Evolutionary conservation across 495 filamentous ascomycete species (phyloP), one percentile per base, ranked within the genome.

Genomic region (Penicillium roqueforti): DNA sequence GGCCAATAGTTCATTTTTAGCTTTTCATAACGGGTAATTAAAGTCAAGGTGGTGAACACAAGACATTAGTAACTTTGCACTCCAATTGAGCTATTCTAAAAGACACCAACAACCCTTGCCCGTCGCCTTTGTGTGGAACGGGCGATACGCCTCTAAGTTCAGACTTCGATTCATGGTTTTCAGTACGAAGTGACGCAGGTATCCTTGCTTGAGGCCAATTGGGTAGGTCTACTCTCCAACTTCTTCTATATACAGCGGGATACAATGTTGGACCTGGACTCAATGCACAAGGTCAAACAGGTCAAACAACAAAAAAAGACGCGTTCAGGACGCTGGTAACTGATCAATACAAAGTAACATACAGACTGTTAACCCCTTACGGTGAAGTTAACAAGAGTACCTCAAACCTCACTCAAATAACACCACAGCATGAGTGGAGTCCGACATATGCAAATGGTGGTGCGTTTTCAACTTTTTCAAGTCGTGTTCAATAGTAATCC

Each of bases 401-500:
- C 13, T 36, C 32, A 36, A 36, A 4, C 10, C 32, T 36, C 32
- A 36, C 32, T 36, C 32, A 36, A 5, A 8, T 34, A 25, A 36
- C 13, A 36, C n/a, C n/a, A 36, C 32, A 36, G 32, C 32, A 36
- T 36, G 1, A 11, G 32, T 5, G n/a, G 32, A 36, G 2, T 36
- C 32, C 32, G 32, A 36, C 32, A n/a, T n/a, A n/a, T n/a, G n/a
- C n/a, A n/a, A n/a, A n/a, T 4, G 14, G 13, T 49, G 31, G 25
- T 32, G 14, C 18, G 38, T 49, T 28, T 37, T 48, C 31, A 32
- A 49, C 32, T 16, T 49, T 38, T 49, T 26, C 47, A 49, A 49
- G 7, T 39, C 47, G 8, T 25, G 4, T 49, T 49, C 47, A 38
- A 49, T 38, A 11, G 19, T 16, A 39, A n/a, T 19, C 53, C 53